A percentile compares a stretch with the other conserved stretches of the same genome.
These are phyloP conservation scores for Senna siamea DNA, from an alignment of 306 rosid species.

Conservation along the genomic window DNA sequence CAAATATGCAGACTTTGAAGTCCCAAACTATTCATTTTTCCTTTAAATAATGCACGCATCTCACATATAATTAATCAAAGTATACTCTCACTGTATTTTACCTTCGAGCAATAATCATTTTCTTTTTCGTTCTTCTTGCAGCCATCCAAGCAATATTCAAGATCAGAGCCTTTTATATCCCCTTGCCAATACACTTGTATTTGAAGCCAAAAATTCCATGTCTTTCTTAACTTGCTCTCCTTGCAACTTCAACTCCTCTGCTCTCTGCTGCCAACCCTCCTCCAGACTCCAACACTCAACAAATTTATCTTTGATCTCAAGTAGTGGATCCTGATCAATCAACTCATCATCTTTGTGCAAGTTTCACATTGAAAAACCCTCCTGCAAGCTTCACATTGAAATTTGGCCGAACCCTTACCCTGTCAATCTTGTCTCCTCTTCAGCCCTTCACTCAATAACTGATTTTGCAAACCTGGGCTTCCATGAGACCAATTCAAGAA, in stretches of 20 bases:
- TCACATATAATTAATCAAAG: slow-evolving; percentile 24
- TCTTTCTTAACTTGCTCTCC: slow-evolving; percentile 51
- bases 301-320: slow-evolving; percentile 71
- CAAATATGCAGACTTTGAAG: background rate
- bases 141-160: slow-evolving; percentile 20
- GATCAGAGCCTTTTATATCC: slow-evolving; percentile 29
- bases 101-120: slow-evolving; percentile 26
- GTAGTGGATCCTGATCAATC: slow-evolving; percentile 77
- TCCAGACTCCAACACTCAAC: slow-evolving; percentile 72
- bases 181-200: slow-evolving; percentile 23
- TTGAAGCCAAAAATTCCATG: slow-evolving; percentile 52
- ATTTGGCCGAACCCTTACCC: slow-evolving; percentile 78
- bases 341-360: slow-evolving; percentile 51
- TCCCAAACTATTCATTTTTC: slow-evolving; percentile 33
- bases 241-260: slow-evolving; percentile 52
- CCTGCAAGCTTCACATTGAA: slow-evolving; percentile 67
- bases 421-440: slow-evolving; percentile 57
- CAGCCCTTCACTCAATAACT: slow-evolving; percentile 73
- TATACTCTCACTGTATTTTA: slow-evolving; percentile 12
- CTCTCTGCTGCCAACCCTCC: slow-evolving; percentile 77
- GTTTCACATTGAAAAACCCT: slow-evolving; percentile 71
- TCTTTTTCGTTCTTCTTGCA: background rate
- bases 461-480: slow-evolving; percentile 76
- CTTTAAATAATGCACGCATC: slow-evolving; percentile 22
- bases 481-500: slow-evolving; percentile 75